Evolutionary conservation across 164 flowering plant genomes (phyloP).

Genomic region (Sedum album): DNA sequence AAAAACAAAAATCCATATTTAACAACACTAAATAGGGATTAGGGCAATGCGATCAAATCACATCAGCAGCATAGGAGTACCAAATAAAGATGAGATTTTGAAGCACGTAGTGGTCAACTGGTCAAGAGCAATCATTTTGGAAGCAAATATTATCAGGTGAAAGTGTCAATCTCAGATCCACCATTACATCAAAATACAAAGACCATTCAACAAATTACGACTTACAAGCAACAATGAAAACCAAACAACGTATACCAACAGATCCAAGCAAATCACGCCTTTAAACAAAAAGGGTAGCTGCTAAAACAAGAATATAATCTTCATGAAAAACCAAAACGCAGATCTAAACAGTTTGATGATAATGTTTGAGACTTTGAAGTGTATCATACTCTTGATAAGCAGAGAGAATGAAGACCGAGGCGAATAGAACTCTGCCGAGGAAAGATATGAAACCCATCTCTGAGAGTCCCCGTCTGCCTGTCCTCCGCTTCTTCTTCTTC

Average conservation of each 20-base stretch:
- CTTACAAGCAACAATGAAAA: not conserved
- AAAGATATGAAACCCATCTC: constrained; percentile 21
- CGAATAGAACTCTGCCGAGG: constrained; percentile 23
- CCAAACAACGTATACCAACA: not conserved
- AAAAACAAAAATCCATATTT: no score
- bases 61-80: no score
- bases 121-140: not conserved
- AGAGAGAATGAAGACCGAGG: constrained; percentile 19
- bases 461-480: not conserved
- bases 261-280: not conserved
- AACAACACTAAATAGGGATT: no score
- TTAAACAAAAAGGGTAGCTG: not conserved
- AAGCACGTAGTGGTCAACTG: no score
- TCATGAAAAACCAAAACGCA: not conserved
- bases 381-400: constrained; percentile 18
- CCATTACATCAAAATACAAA: not conserved
- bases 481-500: no score
- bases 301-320: not conserved
- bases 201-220: no score
- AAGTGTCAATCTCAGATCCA: not conserved
- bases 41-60: no score
- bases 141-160: not conserved
- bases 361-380: not conserved
- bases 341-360: not conserved
- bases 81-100: no score